These are phyloP conservation scores for Podosphaera fusca DNA, from an alignment of 2,329 filamentous ascomycete genomes.

Conservation along the genomic window DNA sequence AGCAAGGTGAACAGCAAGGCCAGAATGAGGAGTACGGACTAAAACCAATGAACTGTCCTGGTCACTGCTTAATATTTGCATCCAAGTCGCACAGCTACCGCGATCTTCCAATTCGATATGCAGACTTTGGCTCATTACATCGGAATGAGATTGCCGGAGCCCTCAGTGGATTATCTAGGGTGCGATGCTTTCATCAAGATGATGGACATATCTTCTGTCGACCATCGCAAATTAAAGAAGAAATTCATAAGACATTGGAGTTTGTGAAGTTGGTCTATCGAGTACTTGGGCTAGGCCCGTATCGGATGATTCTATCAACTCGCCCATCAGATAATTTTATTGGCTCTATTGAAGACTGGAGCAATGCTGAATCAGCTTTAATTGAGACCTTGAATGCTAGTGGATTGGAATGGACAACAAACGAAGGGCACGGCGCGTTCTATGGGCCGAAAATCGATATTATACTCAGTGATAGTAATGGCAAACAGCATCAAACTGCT, in stretches of 20 bases:
- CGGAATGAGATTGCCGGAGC: slow-evolving; percentile 69
- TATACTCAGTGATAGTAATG: slow-evolving; percentile 53
- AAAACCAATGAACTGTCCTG: slow-evolving; percentile 87
- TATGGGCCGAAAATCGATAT: slow-evolving; percentile 88
- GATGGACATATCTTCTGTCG: slow-evolving; percentile 82
- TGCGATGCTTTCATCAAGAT: slow-evolving; percentile 74
- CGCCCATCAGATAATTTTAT: slow-evolving; percentile 57
- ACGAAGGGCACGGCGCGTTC: slow-evolving; percentile 67
- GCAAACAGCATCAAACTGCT: slow-evolving; percentile 72
- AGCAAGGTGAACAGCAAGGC: slow-evolving; percentile 21
- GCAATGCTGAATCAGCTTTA: slow-evolving; percentile 43
- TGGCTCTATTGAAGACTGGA: slow-evolving; percentile 47
- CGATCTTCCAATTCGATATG: slow-evolving; percentile 62
- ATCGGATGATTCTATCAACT: slow-evolving; percentile 57
- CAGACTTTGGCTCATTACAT: slow-evolving; percentile 73
- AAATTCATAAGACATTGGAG: slow-evolving; percentile 50
- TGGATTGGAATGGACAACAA: slow-evolving; percentile 48
- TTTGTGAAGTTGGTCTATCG: slow-evolving; percentile 53
- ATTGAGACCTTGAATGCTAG: slow-evolving; percentile 36
- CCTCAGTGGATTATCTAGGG: slow-evolving; percentile 58
- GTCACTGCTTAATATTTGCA: slow-evolving; percentile 58
- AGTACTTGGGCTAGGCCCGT: slow-evolving; percentile 46
- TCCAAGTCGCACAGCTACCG: slow-evolving; percentile 51
- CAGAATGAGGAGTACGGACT: slow-evolving; percentile 54
- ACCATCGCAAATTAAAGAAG: slow-evolving; percentile 47